A percentile compares a stretch with the other conserved stretches of the same genome.
phyloP scores from a whole-genome alignment of 768 basidiomycete species.

The Dioszegia aurantiaca region DNA sequence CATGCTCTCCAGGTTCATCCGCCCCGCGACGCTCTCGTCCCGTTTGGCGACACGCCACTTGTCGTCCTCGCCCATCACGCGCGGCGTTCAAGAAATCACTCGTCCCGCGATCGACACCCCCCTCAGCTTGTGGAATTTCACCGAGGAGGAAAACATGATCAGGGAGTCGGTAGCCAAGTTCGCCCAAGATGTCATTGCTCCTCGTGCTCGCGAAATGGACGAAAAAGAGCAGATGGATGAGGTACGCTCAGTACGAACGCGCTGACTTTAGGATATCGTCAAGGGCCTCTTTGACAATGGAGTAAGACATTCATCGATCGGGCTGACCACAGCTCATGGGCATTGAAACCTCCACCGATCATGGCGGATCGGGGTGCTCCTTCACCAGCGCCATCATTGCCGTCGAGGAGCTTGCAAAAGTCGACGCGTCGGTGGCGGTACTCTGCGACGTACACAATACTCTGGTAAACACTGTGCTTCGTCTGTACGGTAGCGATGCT shows the following conservation, averaged over 20 bases:
- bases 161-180: conserved; percentile 85
- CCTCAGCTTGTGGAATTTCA: conserved; percentile 65
- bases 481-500: conserved; percentile 76
- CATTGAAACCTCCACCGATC: conserved; percentile 80
- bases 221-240: conserved; percentile 95
- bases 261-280: conserved; percentile 58
- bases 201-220: conserved; percentile 95
- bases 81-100: conserved; percentile 33
- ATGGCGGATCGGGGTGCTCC: conserved; percentile 82
- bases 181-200: conserved; percentile 80
- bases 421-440: conserved; percentile 95
- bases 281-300: conserved; percentile 91
- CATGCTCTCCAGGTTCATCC: conserved; percentile 18
- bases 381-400: conserved; percentile 95
- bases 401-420: conserved; percentile 93
- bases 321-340: conserved; percentile 75
- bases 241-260: conserved; percentile 32
- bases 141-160: conserved; percentile 92
- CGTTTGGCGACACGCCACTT: conserved; percentile 15
- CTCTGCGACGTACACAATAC: conserved; percentile 98
- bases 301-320: conserved; percentile 56
- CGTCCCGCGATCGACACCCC: conserved; percentile 46
- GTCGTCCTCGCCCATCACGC: conserved; percentile 20
- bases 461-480: conserved; percentile 89
- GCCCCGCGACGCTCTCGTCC: conserved; percentile 4